Conservation (phyloP, 495 filamentous ascomycete species). For the Talaromyces trachyspermus region DNA sequence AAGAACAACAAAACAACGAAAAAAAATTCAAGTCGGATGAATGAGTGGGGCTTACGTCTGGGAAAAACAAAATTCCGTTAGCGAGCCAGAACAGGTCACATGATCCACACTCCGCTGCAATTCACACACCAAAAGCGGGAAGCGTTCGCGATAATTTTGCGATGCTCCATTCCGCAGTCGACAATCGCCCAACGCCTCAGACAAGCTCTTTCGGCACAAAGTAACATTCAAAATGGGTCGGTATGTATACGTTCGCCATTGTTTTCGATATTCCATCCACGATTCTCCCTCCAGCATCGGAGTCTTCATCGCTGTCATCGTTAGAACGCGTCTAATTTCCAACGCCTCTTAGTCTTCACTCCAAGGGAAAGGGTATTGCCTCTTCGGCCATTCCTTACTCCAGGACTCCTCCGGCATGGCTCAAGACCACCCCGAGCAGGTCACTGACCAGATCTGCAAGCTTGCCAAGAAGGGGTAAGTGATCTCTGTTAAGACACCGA, state of each 20-base stretch:
- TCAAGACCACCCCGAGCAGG: slow-evolving; percentile 85
- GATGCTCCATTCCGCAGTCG: slow-evolving; percentile 1
- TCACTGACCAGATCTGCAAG: slow-evolving; percentile 98
- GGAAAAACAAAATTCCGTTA: not conserved
- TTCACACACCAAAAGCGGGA: slow-evolving; percentile 1
- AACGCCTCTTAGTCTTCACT: slow-evolving; percentile 75
- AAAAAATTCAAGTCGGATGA: slow-evolving; percentile 3
- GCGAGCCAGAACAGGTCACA: slow-evolving; percentile 8
- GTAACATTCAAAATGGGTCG: slow-evolving; percentile 9
- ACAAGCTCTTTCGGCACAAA: slow-evolving; percentile 32
- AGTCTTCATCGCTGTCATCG: slow-evolving; percentile 6
- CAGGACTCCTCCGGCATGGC: slow-evolving; percentile 81
- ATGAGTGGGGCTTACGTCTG: not conserved
- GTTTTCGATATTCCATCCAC: not conserved
- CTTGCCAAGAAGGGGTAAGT: slow-evolving; percentile 80
- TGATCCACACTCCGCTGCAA: slow-evolving; percentile 4
- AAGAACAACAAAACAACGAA: slow-evolving; percentile 19
- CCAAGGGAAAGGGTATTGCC: slow-evolving; percentile 98
- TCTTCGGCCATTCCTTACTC: slow-evolving; percentile 94
- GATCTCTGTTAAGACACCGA: too few relatives aligned
- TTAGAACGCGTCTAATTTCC: too few relatives aligned
- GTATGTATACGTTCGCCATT: too few relatives aligned
- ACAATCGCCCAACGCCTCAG: slow-evolving; percentile 15
- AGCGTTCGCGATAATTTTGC: not conserved
- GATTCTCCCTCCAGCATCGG: not conserved